Percentiles rank a stretch among this genome's conserved stretches.
Conservation (phyloP, 768 basidiomycete species). For the Gloeopeniophorella convolvens region DNA sequence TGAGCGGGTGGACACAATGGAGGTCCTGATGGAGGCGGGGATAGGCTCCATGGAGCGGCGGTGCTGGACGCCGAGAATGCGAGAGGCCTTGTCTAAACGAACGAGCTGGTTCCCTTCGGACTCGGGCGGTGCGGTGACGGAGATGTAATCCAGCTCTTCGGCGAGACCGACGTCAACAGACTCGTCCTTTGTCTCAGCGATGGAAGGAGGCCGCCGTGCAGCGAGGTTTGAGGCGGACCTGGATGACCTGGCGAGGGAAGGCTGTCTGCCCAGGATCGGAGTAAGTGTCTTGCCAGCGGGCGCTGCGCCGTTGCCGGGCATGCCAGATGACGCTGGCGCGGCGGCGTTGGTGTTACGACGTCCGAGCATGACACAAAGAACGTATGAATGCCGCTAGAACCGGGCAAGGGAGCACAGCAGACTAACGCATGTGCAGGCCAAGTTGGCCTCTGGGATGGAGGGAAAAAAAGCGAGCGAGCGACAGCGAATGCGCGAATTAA, state of each 20-base stretch:
- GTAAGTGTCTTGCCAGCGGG: neutral
- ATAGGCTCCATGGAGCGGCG: slow-evolving; percentile 80
- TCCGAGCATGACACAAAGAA: neutral
- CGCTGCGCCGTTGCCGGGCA: neutral
- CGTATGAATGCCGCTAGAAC: neutral
- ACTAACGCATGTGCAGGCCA: too few relatives aligned
- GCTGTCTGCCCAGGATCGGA: neutral
- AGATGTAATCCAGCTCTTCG: slow-evolving; percentile 73
- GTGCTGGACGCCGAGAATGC: slow-evolving; percentile 70
- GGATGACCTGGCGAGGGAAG: slow-evolving; percentile 2
- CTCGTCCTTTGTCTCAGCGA: slow-evolving; percentile 7
- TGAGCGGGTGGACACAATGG: slow-evolving; percentile 72
- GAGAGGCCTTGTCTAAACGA: slow-evolving; percentile 68
- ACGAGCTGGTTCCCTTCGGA: slow-evolving; percentile 29
- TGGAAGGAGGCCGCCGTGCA: neutral
- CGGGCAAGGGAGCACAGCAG: too few relatives aligned
- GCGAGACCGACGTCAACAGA: slow-evolving; percentile 42
- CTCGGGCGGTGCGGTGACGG: slow-evolving; percentile 33
- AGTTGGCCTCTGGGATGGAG: too few relatives aligned
- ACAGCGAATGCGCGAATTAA: too few relatives aligned
- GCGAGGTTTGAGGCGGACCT: neutral
- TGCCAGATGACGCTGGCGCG: neutral
- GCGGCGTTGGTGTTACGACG: neutral
- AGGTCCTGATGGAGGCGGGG: slow-evolving; percentile 67
- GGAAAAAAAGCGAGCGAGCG: too few relatives aligned